These are phyloP conservation scores for Tilletia caries DNA, from an alignment of 1,284 basidiomycete species.

Conservation along the genomic window DNA sequence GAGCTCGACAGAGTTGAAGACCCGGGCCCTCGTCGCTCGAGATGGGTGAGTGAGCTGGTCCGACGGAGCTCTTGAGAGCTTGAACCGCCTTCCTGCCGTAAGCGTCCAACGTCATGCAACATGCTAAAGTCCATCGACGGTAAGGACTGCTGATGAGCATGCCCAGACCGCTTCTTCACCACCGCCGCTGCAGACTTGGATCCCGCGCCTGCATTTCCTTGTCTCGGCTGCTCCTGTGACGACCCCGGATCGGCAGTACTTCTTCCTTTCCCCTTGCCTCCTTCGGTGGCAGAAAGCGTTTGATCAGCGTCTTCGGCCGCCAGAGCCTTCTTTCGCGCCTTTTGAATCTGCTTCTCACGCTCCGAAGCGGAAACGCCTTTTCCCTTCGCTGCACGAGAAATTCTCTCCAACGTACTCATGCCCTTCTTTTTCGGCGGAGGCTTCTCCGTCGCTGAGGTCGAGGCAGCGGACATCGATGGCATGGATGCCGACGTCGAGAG, in stretches of 20 bases:
- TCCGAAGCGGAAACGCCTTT: slow-evolving; percentile 1
- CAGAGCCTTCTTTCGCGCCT: neutral
- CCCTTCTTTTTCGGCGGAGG: slow-evolving; percentile 9
- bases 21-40: neutral
- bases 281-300: neutral
- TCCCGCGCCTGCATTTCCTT: neutral
- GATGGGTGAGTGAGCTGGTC: neutral
- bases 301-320: neutral
- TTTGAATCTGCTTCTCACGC: slow-evolving; percentile 8
- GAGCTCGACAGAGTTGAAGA: neutral
- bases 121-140: slow-evolving; percentile 12
- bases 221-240: neutral
- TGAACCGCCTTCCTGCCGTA: neutral
- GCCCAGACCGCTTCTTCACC: neutral
- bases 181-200: neutral
- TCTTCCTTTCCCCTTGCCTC: neutral
- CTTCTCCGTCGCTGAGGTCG: neutral
- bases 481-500: neutral
- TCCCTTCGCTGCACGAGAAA: neutral
- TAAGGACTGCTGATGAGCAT: neutral
- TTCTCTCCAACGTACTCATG: neutral
- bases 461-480: neutral
- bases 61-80: neutral
- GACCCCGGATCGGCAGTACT: too few species aligned
- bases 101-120: neutral